phyloP scores from a whole-genome alignment of 139 green algal genomes.

The Chlamydomonas sp. region DNA sequence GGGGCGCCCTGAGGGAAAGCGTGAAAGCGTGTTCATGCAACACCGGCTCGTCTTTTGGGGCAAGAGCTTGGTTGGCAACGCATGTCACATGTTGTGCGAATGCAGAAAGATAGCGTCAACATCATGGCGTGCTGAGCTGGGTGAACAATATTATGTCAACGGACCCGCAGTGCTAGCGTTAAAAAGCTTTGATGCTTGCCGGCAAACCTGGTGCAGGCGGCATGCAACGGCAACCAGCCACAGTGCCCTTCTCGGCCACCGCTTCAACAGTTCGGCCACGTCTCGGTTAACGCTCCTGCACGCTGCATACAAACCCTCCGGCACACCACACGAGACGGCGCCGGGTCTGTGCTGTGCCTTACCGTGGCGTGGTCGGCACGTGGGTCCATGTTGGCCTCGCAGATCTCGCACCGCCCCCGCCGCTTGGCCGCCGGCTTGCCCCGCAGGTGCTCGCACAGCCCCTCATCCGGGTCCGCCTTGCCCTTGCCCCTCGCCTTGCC shows the following conservation, averaged over 20 bases:
- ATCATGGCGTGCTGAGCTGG: too few relatives aligned
- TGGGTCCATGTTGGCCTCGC: slow-evolving; percentile 25
- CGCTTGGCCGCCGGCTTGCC: background rate
- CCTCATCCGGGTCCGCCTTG: background rate
- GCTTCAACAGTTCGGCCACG: too few relatives aligned
- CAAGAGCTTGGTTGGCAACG: too few relatives aligned
- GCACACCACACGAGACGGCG: too few relatives aligned
- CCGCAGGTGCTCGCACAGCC: slow-evolving; percentile 21
- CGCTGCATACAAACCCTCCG: too few relatives aligned
- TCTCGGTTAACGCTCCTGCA: too few relatives aligned
- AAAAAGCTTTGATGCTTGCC: too few relatives aligned
- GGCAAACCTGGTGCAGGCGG: background rate
- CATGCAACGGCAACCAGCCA: background rate
- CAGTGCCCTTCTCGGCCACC: background rate
- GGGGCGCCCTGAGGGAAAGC: background rate
- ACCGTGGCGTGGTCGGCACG: slow-evolving; percentile 12
- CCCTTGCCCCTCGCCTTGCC: slow-evolving; percentile 4
- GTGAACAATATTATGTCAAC: too few relatives aligned
- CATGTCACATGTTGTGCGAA: too few relatives aligned
- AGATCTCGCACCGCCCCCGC: slow-evolving; percentile 16
- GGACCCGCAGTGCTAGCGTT: too few relatives aligned
- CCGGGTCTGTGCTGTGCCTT: background rate
- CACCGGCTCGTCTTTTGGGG: background rate
- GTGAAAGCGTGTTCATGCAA: background rate
- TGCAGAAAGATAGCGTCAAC: too few relatives aligned